phyloP scores from a whole-genome alignment of 441 rosid genomes.

The Erysimum cheiri region DNA sequence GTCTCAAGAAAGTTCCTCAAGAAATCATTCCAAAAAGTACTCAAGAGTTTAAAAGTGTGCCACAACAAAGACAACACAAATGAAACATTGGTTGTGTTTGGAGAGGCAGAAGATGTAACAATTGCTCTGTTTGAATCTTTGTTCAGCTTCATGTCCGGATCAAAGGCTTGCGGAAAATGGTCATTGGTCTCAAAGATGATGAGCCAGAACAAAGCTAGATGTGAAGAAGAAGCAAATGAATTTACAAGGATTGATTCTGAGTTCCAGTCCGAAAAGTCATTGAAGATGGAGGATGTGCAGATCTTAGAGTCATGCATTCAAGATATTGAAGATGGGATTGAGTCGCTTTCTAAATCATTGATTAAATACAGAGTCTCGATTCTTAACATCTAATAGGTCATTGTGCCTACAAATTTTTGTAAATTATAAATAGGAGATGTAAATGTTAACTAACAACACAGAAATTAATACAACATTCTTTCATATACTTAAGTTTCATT shows the following conservation, averaged over 20 bases:
- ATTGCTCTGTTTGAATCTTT: conserved; percentile 45
- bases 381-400: conserved; percentile 41
- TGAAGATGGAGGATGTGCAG: conserved; percentile 41
- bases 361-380: conserved; percentile 56
- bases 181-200: conserved; percentile 49
- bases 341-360: conserved; percentile 47
- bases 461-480: neutral
- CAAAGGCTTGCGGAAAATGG: conserved; percentile 44
- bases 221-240: conserved; percentile 41
- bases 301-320: conserved; percentile 51
- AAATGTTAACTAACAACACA: neutral
- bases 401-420: conserved; percentile 20
- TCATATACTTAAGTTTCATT: neutral
- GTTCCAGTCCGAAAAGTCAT: conserved; percentile 32
- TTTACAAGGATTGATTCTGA: conserved; percentile 44
- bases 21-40: conserved; percentile 28
- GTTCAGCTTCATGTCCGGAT: conserved; percentile 32
- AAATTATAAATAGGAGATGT: neutral
- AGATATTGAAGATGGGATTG: conserved; percentile 52
- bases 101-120: conserved; percentile 47
- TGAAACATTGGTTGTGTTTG: conserved; percentile 31
- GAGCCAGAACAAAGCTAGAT: conserved; percentile 34
- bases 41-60: neutral
- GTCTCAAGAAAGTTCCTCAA: conserved; percentile 40
- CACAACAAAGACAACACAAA: conserved; percentile 8